Evolutionary conservation across 768 basidiomycete genomes (phyloP), one percentile per base, ranked within the genome.

Genomic region (Leccinum ochraceum): DNA sequence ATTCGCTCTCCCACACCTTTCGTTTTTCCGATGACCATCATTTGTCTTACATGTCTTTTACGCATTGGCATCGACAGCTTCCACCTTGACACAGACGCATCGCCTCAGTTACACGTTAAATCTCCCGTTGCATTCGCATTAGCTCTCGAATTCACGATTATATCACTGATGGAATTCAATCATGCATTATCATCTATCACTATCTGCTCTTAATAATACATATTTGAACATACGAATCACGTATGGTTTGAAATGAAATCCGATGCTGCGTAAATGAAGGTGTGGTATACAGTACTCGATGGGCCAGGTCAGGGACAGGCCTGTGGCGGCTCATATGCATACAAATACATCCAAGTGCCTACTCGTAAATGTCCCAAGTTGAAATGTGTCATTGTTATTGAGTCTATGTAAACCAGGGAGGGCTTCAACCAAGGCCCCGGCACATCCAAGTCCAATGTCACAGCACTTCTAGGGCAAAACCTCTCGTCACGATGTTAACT

Each of bases 181-280:
- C 67, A 71, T 69, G 71, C 71, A 71, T 70, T 60, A 61, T 65
- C 65, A 69, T 63, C 57, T 73, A 73, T 61, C 62, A 63, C 60
- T 69, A 70, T 64, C 53, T 62, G 63, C 61, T 54, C 59, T 48
- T 72, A 72, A 72, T 71, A 51, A 63, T 57, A 58, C 62, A 71
- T 62, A 62, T 60, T 61, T 46, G 10, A 60, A 58, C 28, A 52
- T 54, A 53, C 32, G 56, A 59, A 42, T 30, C n/a, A 46, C 22
- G 20, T 22, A 24, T 48, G 20, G 39, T 16, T 30, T 58, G 53
- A 58, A 30, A 49, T 20, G 22, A 50, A 7, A 52, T 52, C 10
- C n/a, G 49, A 28, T 50, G 16, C 26, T 30, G 13, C 8, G 16
- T 51, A 37, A 11, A 39, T 10, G n/a, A 20, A 42, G 32, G n/a